Conservation (phyloP, 108 stramenopile species). For the Phaeodactylum tricornutum region DNA sequence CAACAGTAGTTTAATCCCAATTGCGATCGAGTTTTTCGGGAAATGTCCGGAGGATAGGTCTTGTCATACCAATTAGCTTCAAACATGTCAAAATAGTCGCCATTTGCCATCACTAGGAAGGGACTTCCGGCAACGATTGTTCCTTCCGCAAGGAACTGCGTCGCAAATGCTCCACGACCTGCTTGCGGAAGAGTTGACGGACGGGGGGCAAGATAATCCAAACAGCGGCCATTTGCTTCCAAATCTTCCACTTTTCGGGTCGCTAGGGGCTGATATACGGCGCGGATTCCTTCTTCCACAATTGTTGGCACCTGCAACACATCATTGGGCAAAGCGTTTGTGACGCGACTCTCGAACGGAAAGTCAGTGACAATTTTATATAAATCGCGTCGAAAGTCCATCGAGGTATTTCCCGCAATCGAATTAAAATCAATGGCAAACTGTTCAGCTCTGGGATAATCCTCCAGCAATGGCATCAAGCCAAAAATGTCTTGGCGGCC, state of each 20-base stretch:
- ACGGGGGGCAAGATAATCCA: conserved; percentile 51
- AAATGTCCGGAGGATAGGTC: not conserved
- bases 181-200: conserved; percentile 32
- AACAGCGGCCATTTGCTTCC: conserved; percentile 23
- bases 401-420: not conserved
- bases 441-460: conserved; percentile 7
- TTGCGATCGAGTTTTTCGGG: conserved; percentile 11
- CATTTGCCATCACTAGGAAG: conserved; percentile 22
- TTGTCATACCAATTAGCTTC: conserved; percentile 2
- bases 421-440: conserved; percentile 1
- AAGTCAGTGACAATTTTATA: conserved; percentile 3
- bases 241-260: conserved; percentile 16
- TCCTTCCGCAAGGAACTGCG: conserved; percentile 18
- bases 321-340: conserved; percentile 24
- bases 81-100: conserved; percentile 3
- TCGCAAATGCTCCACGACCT: conserved; percentile 42
- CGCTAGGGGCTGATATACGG: conserved; percentile 20
- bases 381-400: conserved; percentile 14
- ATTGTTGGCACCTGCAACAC: conserved; percentile 4
- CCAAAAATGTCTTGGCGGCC: not conserved
- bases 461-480: conserved; percentile 4
- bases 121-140: conserved; percentile 21
- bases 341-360: conserved; percentile 4
- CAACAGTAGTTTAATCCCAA: conserved; percentile 47
- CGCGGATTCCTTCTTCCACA: conserved; percentile 16